Evolutionary conservation across 2,329 filamentous ascomycete species (phyloP).

Genomic region (Neonectria ditissima): DNA sequence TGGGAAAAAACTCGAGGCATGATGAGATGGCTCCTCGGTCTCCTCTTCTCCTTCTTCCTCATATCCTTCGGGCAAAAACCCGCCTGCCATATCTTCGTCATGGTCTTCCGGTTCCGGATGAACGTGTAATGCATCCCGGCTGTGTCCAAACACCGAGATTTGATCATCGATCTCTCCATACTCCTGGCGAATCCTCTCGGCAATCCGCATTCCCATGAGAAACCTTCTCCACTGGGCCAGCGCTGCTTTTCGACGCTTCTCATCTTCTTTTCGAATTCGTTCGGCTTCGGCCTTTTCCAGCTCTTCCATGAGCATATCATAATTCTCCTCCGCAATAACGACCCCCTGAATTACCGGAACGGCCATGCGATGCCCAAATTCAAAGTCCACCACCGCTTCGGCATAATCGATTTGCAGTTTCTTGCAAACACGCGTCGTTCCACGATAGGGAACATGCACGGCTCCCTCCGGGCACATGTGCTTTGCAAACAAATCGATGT

Average conservation of each 20-base stretch:
- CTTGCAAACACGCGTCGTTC: slow-evolving; percentile 83
- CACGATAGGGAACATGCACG: slow-evolving; percentile 83
- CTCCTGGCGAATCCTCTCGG: slow-evolving; percentile 79
- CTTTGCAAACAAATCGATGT: slow-evolving; percentile 94
- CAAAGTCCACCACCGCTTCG: slow-evolving; percentile 95
- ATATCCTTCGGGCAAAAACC: slow-evolving; percentile 70
- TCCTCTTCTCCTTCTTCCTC: slow-evolving; percentile 60
- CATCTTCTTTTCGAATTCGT: slow-evolving; percentile 80
- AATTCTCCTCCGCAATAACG: slow-evolving; percentile 85
- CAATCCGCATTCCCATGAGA: slow-evolving; percentile 84
- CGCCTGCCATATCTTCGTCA: slow-evolving; percentile 68
- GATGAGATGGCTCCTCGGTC: slow-evolving; percentile 44
- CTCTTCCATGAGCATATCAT: slow-evolving; percentile 79
- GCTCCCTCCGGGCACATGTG: slow-evolving; percentile 92
- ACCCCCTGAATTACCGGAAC: slow-evolving; percentile 93
- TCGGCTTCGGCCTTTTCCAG: slow-evolving; percentile 84
- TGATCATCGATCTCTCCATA: slow-evolving; percentile 73
- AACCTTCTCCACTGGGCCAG: slow-evolving; percentile 88
- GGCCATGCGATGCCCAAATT: slow-evolving; percentile 94
- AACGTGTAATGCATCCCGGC: slow-evolving; percentile 37
- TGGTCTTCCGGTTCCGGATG: slow-evolving; percentile 43
- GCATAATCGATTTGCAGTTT: slow-evolving; percentile 88
- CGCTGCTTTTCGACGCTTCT: slow-evolving; percentile 81
- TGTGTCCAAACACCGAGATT: slow-evolving; percentile 67
- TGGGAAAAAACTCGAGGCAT: slow-evolving; percentile 62